Evolutionary conservation across 2,329 filamentous ascomycete genomes (phyloP), one percentile per base, ranked within the genome.

Genomic region (Calonectria multiphialidica): DNA sequence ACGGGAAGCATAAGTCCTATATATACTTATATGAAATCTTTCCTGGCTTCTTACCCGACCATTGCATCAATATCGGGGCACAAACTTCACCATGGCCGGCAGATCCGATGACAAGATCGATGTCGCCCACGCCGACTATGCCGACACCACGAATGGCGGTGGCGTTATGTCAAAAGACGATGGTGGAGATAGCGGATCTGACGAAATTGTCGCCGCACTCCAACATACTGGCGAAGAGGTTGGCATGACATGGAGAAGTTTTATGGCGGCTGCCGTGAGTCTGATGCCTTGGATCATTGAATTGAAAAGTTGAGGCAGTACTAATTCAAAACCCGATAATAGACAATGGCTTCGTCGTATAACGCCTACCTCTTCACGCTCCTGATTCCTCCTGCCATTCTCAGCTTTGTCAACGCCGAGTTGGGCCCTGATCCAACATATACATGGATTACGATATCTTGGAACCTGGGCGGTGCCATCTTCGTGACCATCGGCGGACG

Each of bases 281-380:
- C 21, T 13, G 15, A 23, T 23, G 5, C 5, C 21, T 15, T 9
- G 5, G 15, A 1, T 15, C 25, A 2, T 6, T 21, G 9, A 6
- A 3, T 8, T 49, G 7, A 3, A 2, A 12, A 15, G 5, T 16
- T 23, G n/a, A 1, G 30, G 0, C n/a, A 3, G 9, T 12, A 16
- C 53, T 68, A 50, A 68, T 40, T 10, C 1, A 2, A 15, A 35
- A 21, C 21, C 12, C 16, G 4, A 8, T 2, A 23, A 28, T 2
- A 71, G 69, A 63, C 69, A 12, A 71, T 71, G 69, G 69, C 69
- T 2, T 57, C 65, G 7, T 71, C 57, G 1, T 71, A 71, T 71
- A 81, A 82, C 72, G 80, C 81, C 42, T 83, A 82, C 72, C 79
- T 83, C 49, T 80, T 83, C 74, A 81, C 80, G n/a, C 76, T 83